Evolutionary conservation across 352 stramenopile species (phyloP).

Genomic region (Hyaloperonospora brassicae): DNA sequence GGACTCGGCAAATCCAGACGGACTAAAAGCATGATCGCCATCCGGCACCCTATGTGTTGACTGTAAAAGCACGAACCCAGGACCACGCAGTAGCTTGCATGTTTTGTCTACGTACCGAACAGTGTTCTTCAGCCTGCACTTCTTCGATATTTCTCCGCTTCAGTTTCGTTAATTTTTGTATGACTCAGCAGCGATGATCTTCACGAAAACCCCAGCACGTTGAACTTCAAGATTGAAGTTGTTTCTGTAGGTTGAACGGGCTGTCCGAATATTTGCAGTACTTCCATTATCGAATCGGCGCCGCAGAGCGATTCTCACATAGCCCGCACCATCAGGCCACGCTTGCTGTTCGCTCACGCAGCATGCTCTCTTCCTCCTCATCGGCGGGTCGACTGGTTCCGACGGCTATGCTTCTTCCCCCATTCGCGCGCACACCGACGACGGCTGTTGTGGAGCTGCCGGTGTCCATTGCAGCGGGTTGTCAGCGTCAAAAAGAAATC

Average conservation of each 20-base stretch:
- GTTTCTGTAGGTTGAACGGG: conserved; percentile 1
- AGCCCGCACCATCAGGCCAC: conserved; percentile 1
- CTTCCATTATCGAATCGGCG: conserved; percentile 28
- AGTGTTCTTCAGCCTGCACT: too few species aligned
- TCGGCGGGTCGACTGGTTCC: conserved; percentile 3
- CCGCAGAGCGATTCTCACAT: conserved; percentile 8
- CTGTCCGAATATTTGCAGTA: conserved; percentile 7
- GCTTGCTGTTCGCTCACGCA: background rate
- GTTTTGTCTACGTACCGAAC: too few species aligned
- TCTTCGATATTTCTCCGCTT: conserved; percentile 13
- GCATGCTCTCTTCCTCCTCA: conserved; percentile 15
- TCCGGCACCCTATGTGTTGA: background rate
- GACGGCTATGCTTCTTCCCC: conserved; percentile 5
- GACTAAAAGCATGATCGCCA: conserved; percentile 8
- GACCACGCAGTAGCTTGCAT: too few species aligned
- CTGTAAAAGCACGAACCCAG: too few species aligned
- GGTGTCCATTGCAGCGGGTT: conserved; percentile 10
- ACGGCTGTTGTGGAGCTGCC: conserved; percentile 13
- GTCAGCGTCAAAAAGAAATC: conserved; percentile 9
- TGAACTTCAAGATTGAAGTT: conserved; percentile 32
- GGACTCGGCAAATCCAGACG: conserved; percentile 16
- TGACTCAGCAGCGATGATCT: background rate
- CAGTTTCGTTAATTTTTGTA: conserved; percentile 15
- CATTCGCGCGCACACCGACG: conserved; percentile 1
- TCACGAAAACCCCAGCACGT: conserved; percentile 10